Conservation (phyloP, 306 rosid species). For the Prunus mume region DNA sequence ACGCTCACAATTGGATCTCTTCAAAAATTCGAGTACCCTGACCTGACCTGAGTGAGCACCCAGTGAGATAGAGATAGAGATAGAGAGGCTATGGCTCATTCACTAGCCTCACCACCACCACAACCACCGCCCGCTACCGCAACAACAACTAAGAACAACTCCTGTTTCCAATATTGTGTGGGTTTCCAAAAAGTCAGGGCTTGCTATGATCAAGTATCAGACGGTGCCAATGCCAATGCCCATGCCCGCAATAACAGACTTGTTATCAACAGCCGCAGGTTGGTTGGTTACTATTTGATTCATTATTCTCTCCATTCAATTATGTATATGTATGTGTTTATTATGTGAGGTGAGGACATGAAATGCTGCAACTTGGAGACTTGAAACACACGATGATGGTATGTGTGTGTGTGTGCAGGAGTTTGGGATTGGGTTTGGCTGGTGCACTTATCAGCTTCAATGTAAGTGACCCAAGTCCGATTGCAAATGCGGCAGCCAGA, state of each 20-base stretch:
- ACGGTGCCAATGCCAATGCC: slow-evolving; percentile 2
- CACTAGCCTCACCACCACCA: slow-evolving; percentile 43
- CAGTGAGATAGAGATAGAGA: not conserved
- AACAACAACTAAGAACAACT: slow-evolving; percentile 17
- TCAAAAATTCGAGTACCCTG: no score
- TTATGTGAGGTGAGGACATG: no score
- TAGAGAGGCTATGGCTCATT: slow-evolving; percentile 47
- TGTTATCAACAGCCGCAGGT: no score
- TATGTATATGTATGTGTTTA: no score
- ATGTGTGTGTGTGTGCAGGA: slow-evolving; percentile 29
- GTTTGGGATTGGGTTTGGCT: slow-evolving; percentile 45
- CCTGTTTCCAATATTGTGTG: slow-evolving; percentile 3
- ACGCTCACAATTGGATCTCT: not conserved
- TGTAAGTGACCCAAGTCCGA: slow-evolving; percentile 36
- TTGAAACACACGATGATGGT: no score
- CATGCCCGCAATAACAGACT: no score
- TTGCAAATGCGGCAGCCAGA: slow-evolving; percentile 58
- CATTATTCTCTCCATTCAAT: no score
- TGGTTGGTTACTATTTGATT: no score
- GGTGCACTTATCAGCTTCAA: slow-evolving; percentile 42
- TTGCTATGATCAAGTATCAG: slow-evolving; percentile 8
- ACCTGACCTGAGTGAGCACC: no score
- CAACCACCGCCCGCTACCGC: slow-evolving; percentile 24
- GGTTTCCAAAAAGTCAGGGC: slow-evolving; percentile 23
- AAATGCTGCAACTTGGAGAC: no score